A percentile compares a stretch with the other conserved stretches of the same genome.
Evolutionary conservation across 495 filamentous ascomycete genomes (phyloP).

Genomic region (Aspergillus heteromorphus): DNA sequence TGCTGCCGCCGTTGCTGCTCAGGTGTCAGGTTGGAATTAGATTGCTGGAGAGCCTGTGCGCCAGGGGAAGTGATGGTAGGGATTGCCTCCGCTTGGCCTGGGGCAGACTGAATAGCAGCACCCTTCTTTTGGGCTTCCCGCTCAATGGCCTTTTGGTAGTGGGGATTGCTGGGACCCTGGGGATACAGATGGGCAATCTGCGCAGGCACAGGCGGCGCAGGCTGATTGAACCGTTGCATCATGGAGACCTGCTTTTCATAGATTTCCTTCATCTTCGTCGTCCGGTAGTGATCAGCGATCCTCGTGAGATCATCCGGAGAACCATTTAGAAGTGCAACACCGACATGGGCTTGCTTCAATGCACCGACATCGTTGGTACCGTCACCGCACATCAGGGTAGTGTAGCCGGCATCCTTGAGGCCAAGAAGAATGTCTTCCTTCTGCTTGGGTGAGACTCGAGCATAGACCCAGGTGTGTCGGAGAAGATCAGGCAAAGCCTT

Average conservation of each 20-base stretch:
- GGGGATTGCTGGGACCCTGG: slow-evolving; percentile 85
- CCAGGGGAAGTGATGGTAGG: slow-evolving; percentile 66
- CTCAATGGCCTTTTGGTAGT: slow-evolving; percentile 89
- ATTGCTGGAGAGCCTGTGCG: slow-evolving; percentile 62
- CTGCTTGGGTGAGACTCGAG: slow-evolving; percentile 95
- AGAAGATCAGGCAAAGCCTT: slow-evolving; percentile 66
- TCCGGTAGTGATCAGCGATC: slow-evolving; percentile 88
- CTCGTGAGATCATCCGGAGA: slow-evolving; percentile 83
- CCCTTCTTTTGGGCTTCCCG: slow-evolving; percentile 73
- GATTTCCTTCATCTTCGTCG: slow-evolving; percentile 95
- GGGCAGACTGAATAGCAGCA: slow-evolving; percentile 34
- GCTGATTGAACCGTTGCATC: slow-evolving; percentile 92
- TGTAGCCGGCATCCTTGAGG: slow-evolving; percentile 93
- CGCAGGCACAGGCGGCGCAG: slow-evolving; percentile 78
- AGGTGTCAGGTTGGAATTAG: slow-evolving; percentile 41
- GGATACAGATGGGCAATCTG: slow-evolving; percentile 94
- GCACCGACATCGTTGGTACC: slow-evolving; percentile 98
- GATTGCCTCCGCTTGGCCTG: slow-evolving; percentile 46
- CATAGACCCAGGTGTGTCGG: slow-evolving; percentile 94
- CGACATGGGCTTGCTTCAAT: slow-evolving; percentile 96
- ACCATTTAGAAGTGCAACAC: slow-evolving; percentile 92
- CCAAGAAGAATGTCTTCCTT: slow-evolving; percentile 98
- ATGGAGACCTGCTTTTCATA: slow-evolving; percentile 92
- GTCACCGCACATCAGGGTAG: slow-evolving; percentile 97
- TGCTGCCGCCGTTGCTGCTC: slow-evolving; percentile 59